Base-by-base conservation (phyloP, 2,329 filamentous ascomycete genomes). In the Xylaria digitata region DNA sequence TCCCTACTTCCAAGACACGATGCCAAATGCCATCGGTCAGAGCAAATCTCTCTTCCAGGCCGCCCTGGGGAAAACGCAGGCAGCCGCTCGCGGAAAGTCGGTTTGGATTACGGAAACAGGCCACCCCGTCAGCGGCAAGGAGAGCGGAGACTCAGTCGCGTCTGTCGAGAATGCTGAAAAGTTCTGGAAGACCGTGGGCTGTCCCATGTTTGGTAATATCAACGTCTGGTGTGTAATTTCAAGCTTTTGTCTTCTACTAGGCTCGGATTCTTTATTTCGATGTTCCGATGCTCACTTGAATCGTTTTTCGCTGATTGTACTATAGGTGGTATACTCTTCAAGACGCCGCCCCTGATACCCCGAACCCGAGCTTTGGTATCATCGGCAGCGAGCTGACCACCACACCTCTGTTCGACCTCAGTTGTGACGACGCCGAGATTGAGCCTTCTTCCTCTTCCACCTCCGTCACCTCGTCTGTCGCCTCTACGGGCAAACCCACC, bases 71-170 rank as follows among this genome's bases (percentile, higher is more conserved):
- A 83, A 85, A 66, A 92, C 91, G 40, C 79, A 85, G 69, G 80
- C 77, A 17, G 89, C 83, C 50, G 84, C 87, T 42, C 82, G 84
- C 42, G 87, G 86, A 76, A 95, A 94, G 85, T 83, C 87, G 19
- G 86, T 96, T 73, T 96, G 92, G 92, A 86, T 96, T 69, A 96
- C 93, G 32, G 93, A 97, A 85, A 96, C 93, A 17, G 94, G 94
- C 71, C 96, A 92, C 88, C 93, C 94, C 55, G 88, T 94, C 60
- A 88, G 84, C 74, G 94, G 93, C 63, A 81, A 86, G 70, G 84
- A 82, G 1, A 80, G 85, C 68, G 89, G 89, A 72, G 77, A 86
- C 55, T 92, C 88, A 46, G 84, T 90, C 9, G 84, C 94, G 6
- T 89, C 83, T 42, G 69, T 81, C 37, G 81, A 85, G 60, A 94